A percentile compares a stretch with the other conserved stretches of the same genome.
phyloP scores from a whole-genome alignment of 805 yeast genomes.

The Wickerhamomyces sydowiorum region DNA sequence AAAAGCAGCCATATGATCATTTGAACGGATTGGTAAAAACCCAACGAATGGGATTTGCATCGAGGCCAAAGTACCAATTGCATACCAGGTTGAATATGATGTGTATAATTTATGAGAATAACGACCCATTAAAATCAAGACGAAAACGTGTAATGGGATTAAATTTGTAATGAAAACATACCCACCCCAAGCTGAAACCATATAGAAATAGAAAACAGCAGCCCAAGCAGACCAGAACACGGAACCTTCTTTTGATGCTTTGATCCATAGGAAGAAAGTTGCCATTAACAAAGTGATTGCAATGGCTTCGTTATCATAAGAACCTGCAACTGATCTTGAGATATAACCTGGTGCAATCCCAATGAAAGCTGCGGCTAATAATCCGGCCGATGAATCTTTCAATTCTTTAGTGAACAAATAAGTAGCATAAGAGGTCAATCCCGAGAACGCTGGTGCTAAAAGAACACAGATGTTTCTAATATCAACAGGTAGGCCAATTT shows the following conservation, averaged over 20 bases:
- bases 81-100: conserved; percentile 95
- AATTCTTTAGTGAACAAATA: conserved; percentile 84
- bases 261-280: conserved; percentile 94
- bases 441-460: conserved; percentile 95
- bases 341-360: conserved; percentile 99
- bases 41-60: conserved; percentile 99
- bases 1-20: conserved; percentile 97
- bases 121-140: conserved; percentile 89
- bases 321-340: conserved; percentile 97
- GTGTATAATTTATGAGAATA: conserved; percentile 78
- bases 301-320: conserved; percentile 98
- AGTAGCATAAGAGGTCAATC: conserved; percentile 85
- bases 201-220: conserved; percentile 89
- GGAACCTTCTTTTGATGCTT: conserved; percentile 87
- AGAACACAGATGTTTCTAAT: conserved; percentile 94
- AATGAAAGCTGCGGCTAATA: conserved; percentile 89
- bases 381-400: conserved; percentile 85
- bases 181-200: conserved; percentile 99
- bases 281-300: conserved; percentile 95
- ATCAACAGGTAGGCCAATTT: conserved; percentile 77
- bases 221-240: conserved; percentile 77
- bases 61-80: conserved; percentile 94
- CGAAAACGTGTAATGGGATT: conserved; percentile 92
- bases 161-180: conserved; percentile 97
- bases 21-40: conserved; percentile 91